Percentiles rank a stretch among this genome's conserved stretches.
phyloP scores from a whole-genome alignment of 1,284 basidiomycete species.

The Microbotryomycetes sp. region DNA sequence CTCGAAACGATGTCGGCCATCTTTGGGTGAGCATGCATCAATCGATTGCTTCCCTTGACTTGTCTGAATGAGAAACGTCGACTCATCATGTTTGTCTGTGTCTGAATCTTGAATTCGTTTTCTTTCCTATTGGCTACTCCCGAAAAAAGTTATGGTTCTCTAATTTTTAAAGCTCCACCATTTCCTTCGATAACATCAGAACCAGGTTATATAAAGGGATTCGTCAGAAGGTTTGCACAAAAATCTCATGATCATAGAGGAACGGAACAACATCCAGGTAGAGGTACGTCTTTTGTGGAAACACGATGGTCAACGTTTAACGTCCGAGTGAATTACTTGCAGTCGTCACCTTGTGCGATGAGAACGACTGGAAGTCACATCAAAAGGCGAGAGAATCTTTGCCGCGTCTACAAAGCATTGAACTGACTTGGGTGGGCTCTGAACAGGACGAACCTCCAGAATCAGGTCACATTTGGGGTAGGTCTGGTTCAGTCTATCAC shows the following conservation, averaged over 20 bases:
- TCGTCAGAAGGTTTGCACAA: conserved; percentile 78
- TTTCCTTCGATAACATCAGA: conserved; percentile 18
- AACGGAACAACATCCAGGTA: conserved; percentile 28
- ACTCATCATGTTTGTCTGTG: too few relatives aligned
- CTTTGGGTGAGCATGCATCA: too few relatives aligned
- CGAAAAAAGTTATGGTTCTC: conserved; percentile 24
- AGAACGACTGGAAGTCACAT: conserved; percentile 25
- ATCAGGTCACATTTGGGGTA: conserved; percentile 31
- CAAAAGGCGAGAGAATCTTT: conserved; percentile 7
- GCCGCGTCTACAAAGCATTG: too few relatives aligned
- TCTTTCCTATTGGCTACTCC: too few relatives aligned
- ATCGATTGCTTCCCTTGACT: too few relatives aligned
- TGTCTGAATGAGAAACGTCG: too few relatives aligned
- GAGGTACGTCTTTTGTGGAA: conserved; percentile 9
- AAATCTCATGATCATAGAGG: conserved; percentile 67
- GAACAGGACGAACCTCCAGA: conserved; percentile 25
- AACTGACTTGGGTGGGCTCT: neutral
- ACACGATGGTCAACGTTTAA: too few relatives aligned
- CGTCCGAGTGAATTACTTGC: neutral
- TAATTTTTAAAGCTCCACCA: conserved; percentile 31
- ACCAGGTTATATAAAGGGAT: conserved; percentile 78
- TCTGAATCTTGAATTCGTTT: too few relatives aligned
- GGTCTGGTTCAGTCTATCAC: neutral
- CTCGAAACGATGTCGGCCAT: too few relatives aligned
- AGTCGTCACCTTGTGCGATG: conserved; percentile 26